Conservation (phyloP, 768 basidiomycete genomes). For the Boletus reticuloceps region DNA sequence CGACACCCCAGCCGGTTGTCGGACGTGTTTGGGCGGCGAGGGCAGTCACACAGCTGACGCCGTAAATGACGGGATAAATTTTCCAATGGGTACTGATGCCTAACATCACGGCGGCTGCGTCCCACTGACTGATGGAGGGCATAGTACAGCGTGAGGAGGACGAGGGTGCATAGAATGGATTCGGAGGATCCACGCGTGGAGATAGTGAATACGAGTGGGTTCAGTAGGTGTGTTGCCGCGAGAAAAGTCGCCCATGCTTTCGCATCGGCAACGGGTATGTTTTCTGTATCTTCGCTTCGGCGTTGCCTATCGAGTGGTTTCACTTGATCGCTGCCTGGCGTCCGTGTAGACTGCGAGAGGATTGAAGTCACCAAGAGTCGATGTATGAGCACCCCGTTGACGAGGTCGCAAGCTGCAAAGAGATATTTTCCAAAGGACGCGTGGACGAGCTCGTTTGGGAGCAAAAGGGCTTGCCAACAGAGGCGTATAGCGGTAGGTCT, state of each 20-base stretch:
- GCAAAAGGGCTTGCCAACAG: conserved; percentile 78
- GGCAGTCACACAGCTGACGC: conserved; percentile 58
- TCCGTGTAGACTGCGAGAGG: conserved; percentile 32
- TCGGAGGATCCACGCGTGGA: conserved; percentile 97
- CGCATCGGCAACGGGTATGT: neutral
- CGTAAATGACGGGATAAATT: conserved; percentile 94
- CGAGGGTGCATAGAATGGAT: conserved; percentile 75
- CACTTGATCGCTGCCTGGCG: neutral
- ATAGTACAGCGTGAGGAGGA: conserved; percentile 65
- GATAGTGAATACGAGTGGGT: conserved; percentile 93
- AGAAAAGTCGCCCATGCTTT: conserved; percentile 49
- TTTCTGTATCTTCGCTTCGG: neutral
- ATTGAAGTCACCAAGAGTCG: conserved; percentile 51
- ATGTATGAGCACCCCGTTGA: conserved; percentile 75
- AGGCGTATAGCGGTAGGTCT: conserved; percentile 97
- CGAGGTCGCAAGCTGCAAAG: conserved; percentile 80
- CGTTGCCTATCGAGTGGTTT: conserved; percentile 2
- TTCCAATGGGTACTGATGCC: conserved; percentile 94
- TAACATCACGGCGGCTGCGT: conserved; percentile 64
- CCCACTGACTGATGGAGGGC: conserved; percentile 60
- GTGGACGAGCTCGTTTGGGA: conserved; percentile 79
- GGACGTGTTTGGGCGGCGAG: conserved; percentile 24
- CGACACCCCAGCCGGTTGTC: conserved; percentile 14
- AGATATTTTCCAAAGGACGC: conserved; percentile 89
- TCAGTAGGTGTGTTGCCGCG: conserved; percentile 77